These are phyloP conservation scores for Tuber magnatum DNA, from an alignment of 495 filamentous ascomycete species.

Conservation along the genomic window DNA sequence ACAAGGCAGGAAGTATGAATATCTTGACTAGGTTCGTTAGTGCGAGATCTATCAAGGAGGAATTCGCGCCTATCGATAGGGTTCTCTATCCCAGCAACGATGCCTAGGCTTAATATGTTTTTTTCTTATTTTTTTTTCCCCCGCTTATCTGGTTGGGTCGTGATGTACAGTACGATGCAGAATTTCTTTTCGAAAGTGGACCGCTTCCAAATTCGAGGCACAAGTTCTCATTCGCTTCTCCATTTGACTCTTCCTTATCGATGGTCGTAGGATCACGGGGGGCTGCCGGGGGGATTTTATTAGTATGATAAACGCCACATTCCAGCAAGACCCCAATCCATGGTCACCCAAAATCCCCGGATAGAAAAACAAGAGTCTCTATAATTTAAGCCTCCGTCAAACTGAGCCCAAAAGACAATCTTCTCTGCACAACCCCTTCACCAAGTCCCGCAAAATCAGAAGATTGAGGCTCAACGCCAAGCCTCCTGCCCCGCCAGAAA, in stretches of 20 bases:
- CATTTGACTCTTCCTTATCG: not conserved
- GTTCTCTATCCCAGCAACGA: conserved; percentile 80
- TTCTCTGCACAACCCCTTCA: not conserved
- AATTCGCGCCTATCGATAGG: conserved; percentile 61
- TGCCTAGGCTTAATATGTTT: conserved; percentile 12
- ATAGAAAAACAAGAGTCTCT: not conserved
- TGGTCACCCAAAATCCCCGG: not conserved
- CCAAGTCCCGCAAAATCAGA: not conserved
- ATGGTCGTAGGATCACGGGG: not conserved
- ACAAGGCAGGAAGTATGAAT: conserved; percentile 78
- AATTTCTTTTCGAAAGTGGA: not conserved
- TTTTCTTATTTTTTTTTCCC: not conserved
- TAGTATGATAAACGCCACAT: not conserved
- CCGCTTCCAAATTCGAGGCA: not conserved
- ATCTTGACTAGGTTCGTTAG: conserved; percentile 74
- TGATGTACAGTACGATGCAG: not conserved
- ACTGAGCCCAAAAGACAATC: not conserved
- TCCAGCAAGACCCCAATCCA: not conserved
- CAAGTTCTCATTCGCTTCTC: not conserved
- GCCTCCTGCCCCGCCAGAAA: not conserved
- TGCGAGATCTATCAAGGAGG: conserved; percentile 81
- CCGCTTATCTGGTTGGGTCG: not conserved
- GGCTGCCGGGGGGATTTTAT: not conserved
- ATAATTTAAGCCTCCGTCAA: not conserved
- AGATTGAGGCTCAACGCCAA: conserved; percentile 1